Evolutionary conservation across 768 basidiomycete species (phyloP), one percentile per base, ranked within the genome.

Genomic region (Suillus bovinus): DNA sequence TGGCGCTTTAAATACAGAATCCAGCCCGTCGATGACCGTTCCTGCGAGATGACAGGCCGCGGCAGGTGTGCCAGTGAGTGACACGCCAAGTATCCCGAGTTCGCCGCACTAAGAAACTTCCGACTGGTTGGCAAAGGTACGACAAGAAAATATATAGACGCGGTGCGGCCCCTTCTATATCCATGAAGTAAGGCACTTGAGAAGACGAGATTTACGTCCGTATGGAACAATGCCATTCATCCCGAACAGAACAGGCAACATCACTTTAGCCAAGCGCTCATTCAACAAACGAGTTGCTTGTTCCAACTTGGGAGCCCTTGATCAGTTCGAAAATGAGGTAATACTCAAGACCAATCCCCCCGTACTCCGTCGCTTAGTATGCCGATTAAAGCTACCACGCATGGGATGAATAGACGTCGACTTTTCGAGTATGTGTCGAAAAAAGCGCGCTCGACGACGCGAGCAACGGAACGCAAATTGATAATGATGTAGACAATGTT

Each of bases 141-240:
- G 20, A 39, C 47, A 58, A 52, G 57, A 41, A 57, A 60, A 47
- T 55, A 50, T 50, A 50, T 50, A 61, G 62, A 63, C 34, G 52
- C 27, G 13, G 13, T 11, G 42, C n/a, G 42, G n/a, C 42, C 34
- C 34, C n/a, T n/a, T n/a, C n/a, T n/a, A n/a, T n/a, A 44, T n/a
- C 42, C 22, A 11, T 22, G 44, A 47, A 24, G 46, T 47, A 24
- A 24, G 44, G 22, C 13, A 46, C 33, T 34, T 34, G 8, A 24
- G 55, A 34, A 34, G 59, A 41, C 59, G 46, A 60, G 50, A 34
- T 56, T 60, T 52, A 47, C 39, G 22, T 42, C 62, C 56, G 61
- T 47, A 47, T 55, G 29, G 67, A 67, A 68, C 66, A 67, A 70
- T 65, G 64, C 44, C n/a, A n/a, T n/a, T n/a, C n/a, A n/a, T n/a